Base-by-base conservation (phyloP, 495 filamentous ascomycete species). In the Pyrenula aspistea region DNA sequence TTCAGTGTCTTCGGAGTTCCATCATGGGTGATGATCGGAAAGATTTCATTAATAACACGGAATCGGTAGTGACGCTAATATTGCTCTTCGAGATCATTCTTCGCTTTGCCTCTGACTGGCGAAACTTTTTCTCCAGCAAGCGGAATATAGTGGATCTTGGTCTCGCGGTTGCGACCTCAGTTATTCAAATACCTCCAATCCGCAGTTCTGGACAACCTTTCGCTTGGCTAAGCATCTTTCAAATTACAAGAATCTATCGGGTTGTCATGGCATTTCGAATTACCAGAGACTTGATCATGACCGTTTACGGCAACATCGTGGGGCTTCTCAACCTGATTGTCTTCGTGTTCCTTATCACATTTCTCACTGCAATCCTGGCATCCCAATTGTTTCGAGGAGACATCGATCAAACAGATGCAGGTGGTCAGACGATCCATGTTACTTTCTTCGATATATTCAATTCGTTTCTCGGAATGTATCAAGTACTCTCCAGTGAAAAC, bases 381-480 rank as follows among this genome's bases (percentile, higher is more conserved):
- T 84, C 86, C 10, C 92, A 99, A 65, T 81, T 97, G 22, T 93
- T 97, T 63, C 87, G 93, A 15, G 90, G 91, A 10, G 84, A 94
- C 59, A 77, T 99, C 11, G 84, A 87, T 2, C 48, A 63, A 12
- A 48, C 69, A 12, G 80, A 91, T 57, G 65, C 70, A n/a, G 60
- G 71, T 1, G 85, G 80, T 0, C 70, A 82, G 4, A 64, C 67
- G 0, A 78, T 86, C 60, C 72, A 75, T 48, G 80, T 91, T 57
- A 85, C 88, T 1, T 99, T 99, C 69, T 79, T 79, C 61, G 87
- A 89, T 36, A 92, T 96, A 25, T 99, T 87, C 70, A 96, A 96
- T 61, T 85, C 90, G 0, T 99, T 96, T 61, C 78, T 97, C 20
- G 93, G 91, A 55, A 99, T 99, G 93, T 99, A 99, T 64, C 89